A percentile compares a stretch with the other conserved stretches of the same genome.
phyloP scores from a whole-genome alignment of 225 moss, liverwort and hornwort genomes.

The Bryoerythrophyllum caledonicum region DNA sequence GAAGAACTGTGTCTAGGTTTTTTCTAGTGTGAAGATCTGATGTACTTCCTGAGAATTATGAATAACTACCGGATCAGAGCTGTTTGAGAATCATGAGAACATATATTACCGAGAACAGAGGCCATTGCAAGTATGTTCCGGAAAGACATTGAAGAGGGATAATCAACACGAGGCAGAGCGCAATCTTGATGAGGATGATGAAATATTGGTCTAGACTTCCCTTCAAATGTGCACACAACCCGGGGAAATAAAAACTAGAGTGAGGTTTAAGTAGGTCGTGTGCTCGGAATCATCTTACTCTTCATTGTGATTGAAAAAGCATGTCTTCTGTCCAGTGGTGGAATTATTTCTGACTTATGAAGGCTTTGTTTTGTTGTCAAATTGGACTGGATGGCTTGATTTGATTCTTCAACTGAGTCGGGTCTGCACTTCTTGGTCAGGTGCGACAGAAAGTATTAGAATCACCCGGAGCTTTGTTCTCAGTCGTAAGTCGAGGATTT shows the following conservation, averaged over 20 bases:
- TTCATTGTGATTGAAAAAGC: background rate
- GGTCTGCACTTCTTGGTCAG: conserved; percentile 36
- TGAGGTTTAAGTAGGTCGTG: background rate
- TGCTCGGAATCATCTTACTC: background rate
- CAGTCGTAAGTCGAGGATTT: conserved; percentile 64
- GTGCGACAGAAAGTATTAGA: conserved; percentile 79
- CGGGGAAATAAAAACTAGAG: background rate
- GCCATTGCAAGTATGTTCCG: background rate
- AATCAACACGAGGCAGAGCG: background rate
- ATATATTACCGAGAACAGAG: background rate
- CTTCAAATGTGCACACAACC: background rate
- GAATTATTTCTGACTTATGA: background rate
- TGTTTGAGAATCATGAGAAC: too few relatives aligned
- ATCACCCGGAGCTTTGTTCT: conserved; percentile 65
- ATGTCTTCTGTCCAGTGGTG: background rate
- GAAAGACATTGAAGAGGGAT: background rate
- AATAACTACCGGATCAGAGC: too few relatives aligned
- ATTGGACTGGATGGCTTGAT: background rate
- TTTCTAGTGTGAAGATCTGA: too few relatives aligned
- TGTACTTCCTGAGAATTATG: too few relatives aligned
- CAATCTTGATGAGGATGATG: background rate
- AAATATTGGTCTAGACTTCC: background rate
- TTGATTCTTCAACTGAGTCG: conserved; percentile 3
- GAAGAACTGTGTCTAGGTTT: too few relatives aligned
- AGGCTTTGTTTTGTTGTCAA: background rate